Evolutionary conservation across 2,329 filamentous ascomycete species (phyloP), one percentile per base, ranked within the genome.

Genomic region (Monilinia vaccinii-corymbosi): DNA sequence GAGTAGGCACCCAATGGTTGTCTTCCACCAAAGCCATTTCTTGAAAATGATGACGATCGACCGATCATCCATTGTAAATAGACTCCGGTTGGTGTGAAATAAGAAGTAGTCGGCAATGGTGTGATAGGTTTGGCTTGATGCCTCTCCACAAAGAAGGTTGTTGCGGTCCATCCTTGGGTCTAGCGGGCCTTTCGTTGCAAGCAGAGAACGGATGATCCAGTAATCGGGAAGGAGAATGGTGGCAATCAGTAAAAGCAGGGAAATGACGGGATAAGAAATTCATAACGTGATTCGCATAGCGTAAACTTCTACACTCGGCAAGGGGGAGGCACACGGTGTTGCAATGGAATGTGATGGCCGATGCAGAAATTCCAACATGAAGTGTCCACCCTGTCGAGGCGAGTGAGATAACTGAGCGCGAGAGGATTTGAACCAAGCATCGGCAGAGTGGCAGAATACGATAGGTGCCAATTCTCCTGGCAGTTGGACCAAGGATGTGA

Each of bases 251-350:
- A 58, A 48, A 59, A 59, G 36, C 60, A 63, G 51, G 58, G 46
- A 63, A 59, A 61, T 56, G 51, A 64, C 67, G 66, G 66, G 67
- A 67, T 45, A 52, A 60, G 52, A 60, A 56, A 48, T 55, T 60
- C 62, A 64, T 71, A 70, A 70, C 66, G 69, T 71, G 70, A 71
- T 69, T 47, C 61, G 56, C 62, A 62, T 61, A 56, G 49, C 51
- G 45, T 58, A 48, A 48, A 45, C 28, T 59, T 55, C 55, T 63
- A 64, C 64, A 69, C 65, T 60, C 63, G 61, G 63, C 60, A 61
- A 64, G 59, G 50, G 48, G 45, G 36, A 3, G 25, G 40, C 61
- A 65, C 65, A 65, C 56, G 56, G 56, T 42, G 58, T 62, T 61
- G 50, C 42, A 58, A 57, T 23, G 46, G 42, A 55, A 32, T 52